Percentiles rank a stretch among this genome's conserved stretches.
Conservation (phyloP, 164 flowering plant genomes). For the Pachysandra terminalis region DNA sequence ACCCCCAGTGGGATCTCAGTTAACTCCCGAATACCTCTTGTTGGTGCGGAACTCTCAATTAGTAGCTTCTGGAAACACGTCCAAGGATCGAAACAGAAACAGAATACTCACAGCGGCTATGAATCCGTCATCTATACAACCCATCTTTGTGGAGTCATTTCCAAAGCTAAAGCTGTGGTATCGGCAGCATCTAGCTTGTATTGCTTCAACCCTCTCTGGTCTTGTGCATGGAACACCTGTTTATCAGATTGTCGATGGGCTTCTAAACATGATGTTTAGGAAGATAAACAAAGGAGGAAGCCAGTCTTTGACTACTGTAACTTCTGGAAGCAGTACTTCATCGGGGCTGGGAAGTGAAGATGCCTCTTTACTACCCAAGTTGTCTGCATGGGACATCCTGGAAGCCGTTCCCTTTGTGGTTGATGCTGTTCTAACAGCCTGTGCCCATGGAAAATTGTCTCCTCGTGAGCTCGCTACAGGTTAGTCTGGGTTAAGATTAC, state of each 20-base stretch:
- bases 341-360: slow-evolving; percentile 81
- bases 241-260: slow-evolving; percentile 77
- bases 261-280: slow-evolving; percentile 82
- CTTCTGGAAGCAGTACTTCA: slow-evolving; percentile 79
- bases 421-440: slow-evolving; percentile 94
- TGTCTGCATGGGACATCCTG: slow-evolving; percentile 96
- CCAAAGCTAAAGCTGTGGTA: slow-evolving; percentile 90
- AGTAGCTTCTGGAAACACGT: slow-evolving; percentile 41
- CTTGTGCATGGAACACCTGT: slow-evolving; percentile 84
- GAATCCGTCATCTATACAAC: slow-evolving; percentile 44
- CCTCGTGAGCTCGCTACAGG: slow-evolving; percentile 99
- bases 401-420: slow-evolving; percentile 96
- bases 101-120: slow-evolving; percentile 42
- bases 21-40: slow-evolving; percentile 90
- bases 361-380: slow-evolving; percentile 50
- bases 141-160: slow-evolving; percentile 85
- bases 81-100: slow-evolving; percentile 42
- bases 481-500: slow-evolving; percentile 15
- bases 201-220: slow-evolving; percentile 88
- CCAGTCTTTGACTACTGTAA: slow-evolving; percentile 48
- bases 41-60: slow-evolving; percentile 77
- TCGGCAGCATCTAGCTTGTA: slow-evolving; percentile 90
- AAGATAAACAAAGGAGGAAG: slow-evolving; percentile 58
- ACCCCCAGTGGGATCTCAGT: slow-evolving; percentile 87
- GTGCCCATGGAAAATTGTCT: slow-evolving; percentile 88